Evolutionary conservation across 345 rosid genomes (phyloP).

Genomic region (Excoecaria cochinchinensis): DNA sequence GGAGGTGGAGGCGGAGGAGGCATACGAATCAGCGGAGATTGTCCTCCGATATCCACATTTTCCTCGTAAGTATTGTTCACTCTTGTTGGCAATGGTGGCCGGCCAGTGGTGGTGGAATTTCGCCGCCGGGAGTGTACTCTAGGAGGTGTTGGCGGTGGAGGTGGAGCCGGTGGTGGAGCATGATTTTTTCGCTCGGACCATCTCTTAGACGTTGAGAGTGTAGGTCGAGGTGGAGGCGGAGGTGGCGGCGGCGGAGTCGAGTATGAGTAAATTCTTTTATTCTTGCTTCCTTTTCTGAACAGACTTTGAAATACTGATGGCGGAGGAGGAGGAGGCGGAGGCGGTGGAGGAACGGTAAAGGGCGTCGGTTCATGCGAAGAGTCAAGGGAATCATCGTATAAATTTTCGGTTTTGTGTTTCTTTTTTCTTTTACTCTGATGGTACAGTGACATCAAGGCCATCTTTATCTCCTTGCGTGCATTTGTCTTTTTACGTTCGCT

Average conservation of each 20-base stretch:
- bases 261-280: conserved; percentile 54
- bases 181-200: conserved; percentile 20
- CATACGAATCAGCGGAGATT: conserved; percentile 44
- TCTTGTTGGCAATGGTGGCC: conserved; percentile 68
- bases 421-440: conserved; percentile 61
- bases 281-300: conserved; percentile 60
- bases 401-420: conserved; percentile 48
- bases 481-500: conserved; percentile 58
- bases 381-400: conserved; percentile 13
- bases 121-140: conserved; percentile 20
- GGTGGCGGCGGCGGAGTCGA: conserved; percentile 54
- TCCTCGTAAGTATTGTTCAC: conserved; percentile 30
- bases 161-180: conserved; percentile 22
- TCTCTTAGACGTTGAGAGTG: conserved; percentile 21
- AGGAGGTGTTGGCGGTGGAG: conserved; percentile 37
- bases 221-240: conserved; percentile 44
- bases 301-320: conserved; percentile 63
- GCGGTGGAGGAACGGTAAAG: conserved; percentile 37
- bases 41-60: conserved; percentile 36
- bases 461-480: conserved; percentile 71
- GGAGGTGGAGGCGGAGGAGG: conserved; percentile 71
- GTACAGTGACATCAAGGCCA: conserved; percentile 57
- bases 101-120: conserved; percentile 23
- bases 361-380: conserved; percentile 22
- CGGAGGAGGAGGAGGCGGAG: conserved; percentile 67